Evolutionary conservation across 108 stramenopile species (phyloP).

Genomic region (Cyclotella cryptica): DNA sequence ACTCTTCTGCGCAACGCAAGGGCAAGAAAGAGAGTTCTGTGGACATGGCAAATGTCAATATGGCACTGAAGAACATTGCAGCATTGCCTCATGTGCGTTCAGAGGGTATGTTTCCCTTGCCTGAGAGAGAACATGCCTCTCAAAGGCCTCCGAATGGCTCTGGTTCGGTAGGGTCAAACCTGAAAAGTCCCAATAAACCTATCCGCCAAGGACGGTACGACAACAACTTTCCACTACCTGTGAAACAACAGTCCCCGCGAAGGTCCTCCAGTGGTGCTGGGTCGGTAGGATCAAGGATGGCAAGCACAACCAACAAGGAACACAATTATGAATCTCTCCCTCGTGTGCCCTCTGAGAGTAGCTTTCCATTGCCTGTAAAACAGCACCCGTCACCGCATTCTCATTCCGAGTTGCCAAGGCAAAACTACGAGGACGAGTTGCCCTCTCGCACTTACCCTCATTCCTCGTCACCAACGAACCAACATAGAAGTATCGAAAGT

Average conservation of each 20-base stretch:
- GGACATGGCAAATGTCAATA: constrained; percentile 5
- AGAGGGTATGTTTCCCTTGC: neutral
- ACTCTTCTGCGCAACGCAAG: neutral
- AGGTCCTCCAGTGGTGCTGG: neutral
- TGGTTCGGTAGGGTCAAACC: no score
- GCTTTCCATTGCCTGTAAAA: neutral
- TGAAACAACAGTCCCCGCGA: no score
- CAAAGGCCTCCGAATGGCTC: no score
- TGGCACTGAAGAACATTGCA: neutral
- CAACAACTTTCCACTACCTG: no score
- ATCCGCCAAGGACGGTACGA: no score
- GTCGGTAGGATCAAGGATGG: neutral
- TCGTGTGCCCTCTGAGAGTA: neutral
- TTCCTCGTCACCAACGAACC: no score
- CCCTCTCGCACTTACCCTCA: neutral
- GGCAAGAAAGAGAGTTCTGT: neutral
- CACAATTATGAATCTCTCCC: neutral
- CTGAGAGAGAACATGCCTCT: neutral
- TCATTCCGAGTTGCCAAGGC: neutral
- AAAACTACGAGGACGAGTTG: neutral
- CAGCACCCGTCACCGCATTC: neutral
- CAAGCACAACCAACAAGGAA: neutral
- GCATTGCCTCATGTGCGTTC: neutral
- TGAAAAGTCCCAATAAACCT: no score
- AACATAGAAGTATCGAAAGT: neutral